Percentiles rank a stretch among this genome's conserved stretches.
phyloP scores from a whole-genome alignment of 2,329 filamentous ascomycete genomes.

The Didymella sp. region DNA sequence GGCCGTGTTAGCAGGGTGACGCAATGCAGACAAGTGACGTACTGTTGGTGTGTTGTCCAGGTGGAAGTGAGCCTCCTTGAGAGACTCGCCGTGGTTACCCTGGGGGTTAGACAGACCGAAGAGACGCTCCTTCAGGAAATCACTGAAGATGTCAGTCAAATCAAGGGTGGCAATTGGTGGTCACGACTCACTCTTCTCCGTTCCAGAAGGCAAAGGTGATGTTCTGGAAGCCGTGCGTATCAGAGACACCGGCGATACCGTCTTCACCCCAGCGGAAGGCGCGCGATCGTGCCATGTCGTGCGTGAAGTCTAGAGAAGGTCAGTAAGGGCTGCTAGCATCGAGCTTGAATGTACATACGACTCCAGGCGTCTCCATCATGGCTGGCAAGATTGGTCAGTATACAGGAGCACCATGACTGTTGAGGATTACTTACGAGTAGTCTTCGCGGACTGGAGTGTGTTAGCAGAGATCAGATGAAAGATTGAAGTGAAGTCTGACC shows the following conservation, averaged over 20 bases:
- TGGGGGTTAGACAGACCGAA: constrained; percentile 96
- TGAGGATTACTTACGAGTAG: constrained; percentile 69
- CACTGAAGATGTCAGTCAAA: constrained; percentile 63
- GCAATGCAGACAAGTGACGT: constrained; percentile 48
- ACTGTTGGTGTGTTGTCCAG: constrained; percentile 87
- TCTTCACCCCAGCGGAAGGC: constrained; percentile 96
- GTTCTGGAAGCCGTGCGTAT: constrained; percentile 89
- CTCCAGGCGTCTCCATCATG: constrained; percentile 94
- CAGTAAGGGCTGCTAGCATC: constrained; percentile 27
- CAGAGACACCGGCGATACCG: constrained; percentile 93
- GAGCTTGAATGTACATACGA: constrained; percentile 64
- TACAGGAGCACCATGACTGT: constrained; percentile 11
- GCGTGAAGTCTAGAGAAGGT: constrained; percentile 76
- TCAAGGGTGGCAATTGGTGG: background rate
- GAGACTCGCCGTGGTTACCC: constrained; percentile 94
- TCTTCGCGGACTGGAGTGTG: constrained; percentile 77
- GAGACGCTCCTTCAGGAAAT: constrained; percentile 91
- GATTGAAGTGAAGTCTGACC: constrained; percentile 59
- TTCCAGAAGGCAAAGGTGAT: constrained; percentile 98
- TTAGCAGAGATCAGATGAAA: constrained; percentile 34
- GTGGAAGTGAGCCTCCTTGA: constrained; percentile 97
- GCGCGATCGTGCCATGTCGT: constrained; percentile 87
- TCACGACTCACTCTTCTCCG: constrained; percentile 77
- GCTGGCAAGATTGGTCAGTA: constrained; percentile 53
- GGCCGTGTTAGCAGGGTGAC: constrained; percentile 38